These are phyloP conservation scores for Silene coronaria DNA, from an alignment of 179 eudicot genomes.

Conservation along the genomic window DNA sequence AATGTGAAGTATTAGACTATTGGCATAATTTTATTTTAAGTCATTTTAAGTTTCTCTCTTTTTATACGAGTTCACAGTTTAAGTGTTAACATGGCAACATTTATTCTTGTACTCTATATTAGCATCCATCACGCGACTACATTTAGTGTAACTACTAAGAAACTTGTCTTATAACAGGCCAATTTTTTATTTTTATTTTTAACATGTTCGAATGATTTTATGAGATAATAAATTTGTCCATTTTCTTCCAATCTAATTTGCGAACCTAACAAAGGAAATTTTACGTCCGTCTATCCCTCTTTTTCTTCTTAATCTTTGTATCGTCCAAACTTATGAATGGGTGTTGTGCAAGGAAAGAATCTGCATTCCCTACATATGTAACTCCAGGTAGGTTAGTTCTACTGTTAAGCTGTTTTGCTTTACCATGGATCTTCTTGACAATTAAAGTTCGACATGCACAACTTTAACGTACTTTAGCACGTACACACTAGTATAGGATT, in stretches of 20 bases:
- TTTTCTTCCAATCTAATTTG: not conserved
- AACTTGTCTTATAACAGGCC: too few species aligned
- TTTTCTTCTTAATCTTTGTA: not conserved
- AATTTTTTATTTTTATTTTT: too few species aligned
- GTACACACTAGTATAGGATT: not conserved
- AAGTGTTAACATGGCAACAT: too few species aligned
- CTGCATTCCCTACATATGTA: not conserved
- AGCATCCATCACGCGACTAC: too few species aligned
- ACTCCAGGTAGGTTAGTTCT: not conserved
- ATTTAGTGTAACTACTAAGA: too few species aligned
- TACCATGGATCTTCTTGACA: not conserved
- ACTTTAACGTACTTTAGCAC: not conserved
- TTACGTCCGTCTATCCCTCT: not conserved
- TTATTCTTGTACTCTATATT: too few species aligned
- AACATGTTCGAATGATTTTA: not conserved
- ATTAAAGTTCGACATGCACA: conserved; percentile 3
- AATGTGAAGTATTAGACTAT: too few species aligned
- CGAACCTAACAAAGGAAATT: not conserved
- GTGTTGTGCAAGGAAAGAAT: conserved; percentile 30
- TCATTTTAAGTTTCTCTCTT: too few species aligned
- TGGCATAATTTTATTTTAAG: too few species aligned
- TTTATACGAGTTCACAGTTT: too few species aligned
- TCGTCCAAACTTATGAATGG: too few species aligned
- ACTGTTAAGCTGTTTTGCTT: conserved; percentile 3
- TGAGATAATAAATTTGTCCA: not conserved